Evolutionary conservation across 2,329 filamentous ascomycete species (phyloP), one percentile per base, ranked within the genome.

Genomic region (Fusarium paranaense): DNA sequence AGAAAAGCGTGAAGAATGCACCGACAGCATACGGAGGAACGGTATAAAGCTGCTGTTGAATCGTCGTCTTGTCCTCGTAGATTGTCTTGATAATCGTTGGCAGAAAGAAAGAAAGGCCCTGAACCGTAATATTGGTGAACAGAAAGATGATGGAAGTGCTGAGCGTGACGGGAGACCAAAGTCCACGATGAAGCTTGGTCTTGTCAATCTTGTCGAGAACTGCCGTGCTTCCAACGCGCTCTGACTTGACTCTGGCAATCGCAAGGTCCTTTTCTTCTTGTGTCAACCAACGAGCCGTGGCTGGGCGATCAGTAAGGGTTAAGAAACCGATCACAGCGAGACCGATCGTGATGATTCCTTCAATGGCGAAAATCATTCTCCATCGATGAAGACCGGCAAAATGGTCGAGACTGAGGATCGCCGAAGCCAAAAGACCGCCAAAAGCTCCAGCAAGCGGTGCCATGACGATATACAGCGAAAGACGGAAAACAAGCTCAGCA

Each of bases 301-400:
- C 89, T 0, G 92, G 92, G 0, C 91, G 87, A 79, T 94, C 91
- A 2, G 92, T 92, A 14, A 94, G 81, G 0, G 90, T 91, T 70
- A 91, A 70, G 79, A 92, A 92, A 14, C 85, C 80, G 35, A 93
- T 84, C 2, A 93, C 14, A 0, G 87, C 84, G 0, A 93, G 79
- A 1, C 84, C 83, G 69, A 80, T 76, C 3, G 84, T 85, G 72
- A 93, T 88, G 75, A 93, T 89, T 22, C 92, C 92, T 78, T 94
- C 92, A n/a, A 94, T 90, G 5, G 87, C 88, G 64, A 94, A 94
- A 61, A 94, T 92, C 91, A 93, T 93, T 9, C 91, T 85, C 92
- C 92, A 94, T 6, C 81, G 82, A 27, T 82, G 83, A 0, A 93
- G 81, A 5, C 83, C 79, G 8, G 90, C 91, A 63, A 93, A 87